Evolutionary conservation across 2,329 filamentous ascomycete species (phyloP), one percentile per base, ranked within the genome.

Genomic region (Fusarium keratoplasticum): DNA sequence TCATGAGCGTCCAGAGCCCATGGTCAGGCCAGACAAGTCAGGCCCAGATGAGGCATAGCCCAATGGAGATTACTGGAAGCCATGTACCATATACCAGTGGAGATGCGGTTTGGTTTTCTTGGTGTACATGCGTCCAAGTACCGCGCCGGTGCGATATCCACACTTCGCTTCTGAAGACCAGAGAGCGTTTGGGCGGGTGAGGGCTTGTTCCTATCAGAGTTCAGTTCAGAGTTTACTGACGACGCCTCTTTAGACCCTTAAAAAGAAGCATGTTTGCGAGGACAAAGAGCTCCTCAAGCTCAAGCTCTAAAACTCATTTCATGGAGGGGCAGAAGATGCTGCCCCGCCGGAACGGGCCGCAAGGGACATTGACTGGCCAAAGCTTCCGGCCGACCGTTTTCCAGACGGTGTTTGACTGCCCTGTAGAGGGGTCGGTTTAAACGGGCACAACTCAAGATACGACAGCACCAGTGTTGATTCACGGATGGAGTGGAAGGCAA

Each of bases 281-380:
- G 22, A 3, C 7, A 27, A 3, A 47, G 10, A 54, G 33, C 29
- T 54, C 22, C 27, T 50, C 20, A 44, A 47, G 22, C 42, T 47
- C 42, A 18, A 47, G 42, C 42, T 25, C 22, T 25, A 47, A 25
- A 47, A 47, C 22, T 47, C 47, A 52, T n/a, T 22, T 61, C 52
- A 44, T 57, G 50, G 61, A 64, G 61, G 61, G 61, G 61, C 50
- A 42, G 31, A 25, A 54, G 36, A 33, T 25, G 25, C 13, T 61
- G 71, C 66, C 66, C 75, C 72, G 70, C 72, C 74, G 76, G 76
- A 72, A 75, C 76, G 76, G 76, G 67, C 75, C 76, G 76, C 74
- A 72, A 64, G 6, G 59, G 36, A 44, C n/a, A 63, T 13, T 72
- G 71, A 64, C 69, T 74, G 72, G 72, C 55, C 60, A 62, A 55